Percentiles rank a stretch among this genome's conserved stretches.
Evolutionary conservation across 208 protist genomes (phyloP).

Genomic region (Porcisia deanei): DNA sequence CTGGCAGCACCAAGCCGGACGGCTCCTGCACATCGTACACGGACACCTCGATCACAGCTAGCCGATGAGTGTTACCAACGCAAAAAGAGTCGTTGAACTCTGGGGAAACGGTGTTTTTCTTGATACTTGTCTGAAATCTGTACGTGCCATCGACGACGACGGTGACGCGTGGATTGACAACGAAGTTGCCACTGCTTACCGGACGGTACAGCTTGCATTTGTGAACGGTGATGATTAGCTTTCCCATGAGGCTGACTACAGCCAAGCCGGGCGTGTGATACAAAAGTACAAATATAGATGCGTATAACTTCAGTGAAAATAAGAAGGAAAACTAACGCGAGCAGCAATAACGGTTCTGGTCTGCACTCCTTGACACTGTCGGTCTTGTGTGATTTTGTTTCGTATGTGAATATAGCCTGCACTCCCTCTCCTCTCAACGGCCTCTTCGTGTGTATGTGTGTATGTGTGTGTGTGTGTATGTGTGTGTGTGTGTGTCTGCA

Average conservation of each 20-base stretch:
- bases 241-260: slow-evolving; percentile 42
- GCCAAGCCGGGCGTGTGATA: not conserved
- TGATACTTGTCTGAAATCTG: slow-evolving; percentile 59
- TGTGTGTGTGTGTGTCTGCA: not conserved
- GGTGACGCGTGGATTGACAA: slow-evolving; percentile 51
- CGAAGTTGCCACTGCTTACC: slow-evolving; percentile 27
- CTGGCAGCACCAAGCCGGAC: slow-evolving; percentile 31
- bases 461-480: slow-evolving; percentile 1
- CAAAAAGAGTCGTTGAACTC: slow-evolving; percentile 71
- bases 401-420: too few species aligned
- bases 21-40: slow-evolving; percentile 57
- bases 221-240: slow-evolving; percentile 61
- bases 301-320: too few species aligned
- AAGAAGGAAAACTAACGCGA: not conserved
- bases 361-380: not conserved
- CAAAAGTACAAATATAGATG: not conserved
- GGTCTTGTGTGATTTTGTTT: not conserved
- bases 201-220: slow-evolving; percentile 44
- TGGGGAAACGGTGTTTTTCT: slow-evolving; percentile 41
- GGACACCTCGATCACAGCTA: slow-evolving; percentile 68
- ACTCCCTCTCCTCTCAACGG: not conserved
- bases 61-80: slow-evolving; percentile 77
- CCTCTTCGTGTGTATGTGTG: not conserved
- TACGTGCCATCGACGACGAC: slow-evolving; percentile 72
- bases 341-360: not conserved